Evolutionary conservation across 768 basidiomycete genomes (phyloP).

Genomic region (Tricholoma sp.): DNA sequence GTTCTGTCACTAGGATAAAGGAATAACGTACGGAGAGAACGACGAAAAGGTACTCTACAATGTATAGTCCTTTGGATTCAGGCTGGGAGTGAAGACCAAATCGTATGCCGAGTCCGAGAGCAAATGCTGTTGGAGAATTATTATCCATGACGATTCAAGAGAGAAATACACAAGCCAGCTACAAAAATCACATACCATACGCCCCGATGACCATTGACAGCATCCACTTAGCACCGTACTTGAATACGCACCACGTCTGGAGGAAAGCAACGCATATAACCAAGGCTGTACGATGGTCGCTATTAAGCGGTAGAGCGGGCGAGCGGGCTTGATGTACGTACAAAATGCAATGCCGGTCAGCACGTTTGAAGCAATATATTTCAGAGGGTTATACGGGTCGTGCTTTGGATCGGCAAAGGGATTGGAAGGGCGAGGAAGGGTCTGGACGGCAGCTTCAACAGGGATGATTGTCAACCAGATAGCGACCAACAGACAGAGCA

Average conservation of each 20-base stretch:
- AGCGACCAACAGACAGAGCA: not conserved
- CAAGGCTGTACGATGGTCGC: slow-evolving; percentile 21
- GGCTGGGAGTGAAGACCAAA: slow-evolving; percentile 52
- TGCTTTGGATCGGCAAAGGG: slow-evolving; percentile 47
- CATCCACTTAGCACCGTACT: slow-evolving; percentile 55
- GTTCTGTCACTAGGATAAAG: not conserved
- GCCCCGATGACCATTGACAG: slow-evolving; percentile 58
- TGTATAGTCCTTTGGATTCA: slow-evolving; percentile 48
- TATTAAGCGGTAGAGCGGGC: not conserved
- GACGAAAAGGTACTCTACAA: slow-evolving; percentile 53
- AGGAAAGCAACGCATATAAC: slow-evolving; percentile 35
- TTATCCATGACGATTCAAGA: not conserved
- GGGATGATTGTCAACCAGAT: not conserved
- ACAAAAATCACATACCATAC: slow-evolving; percentile 32
- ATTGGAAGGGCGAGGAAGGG: slow-evolving; percentile 26
- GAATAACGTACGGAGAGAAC: slow-evolving; percentile 44
- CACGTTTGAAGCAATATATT: slow-evolving; percentile 51
- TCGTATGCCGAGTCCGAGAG: slow-evolving; percentile 50
- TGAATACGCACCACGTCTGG: slow-evolving; percentile 38
- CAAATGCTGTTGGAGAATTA: slow-evolving; percentile 37
- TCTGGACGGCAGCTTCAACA: not conserved
- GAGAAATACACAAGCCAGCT: not conserved
- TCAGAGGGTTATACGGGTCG: slow-evolving; percentile 50
- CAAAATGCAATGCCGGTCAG: slow-evolving; percentile 44
- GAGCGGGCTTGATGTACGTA: not conserved